A percentile compares a stretch with the other conserved stretches of the same genome.
Conservation (phyloP, 768 basidiomycete genomes). For the Boletus speciosus region DNA sequence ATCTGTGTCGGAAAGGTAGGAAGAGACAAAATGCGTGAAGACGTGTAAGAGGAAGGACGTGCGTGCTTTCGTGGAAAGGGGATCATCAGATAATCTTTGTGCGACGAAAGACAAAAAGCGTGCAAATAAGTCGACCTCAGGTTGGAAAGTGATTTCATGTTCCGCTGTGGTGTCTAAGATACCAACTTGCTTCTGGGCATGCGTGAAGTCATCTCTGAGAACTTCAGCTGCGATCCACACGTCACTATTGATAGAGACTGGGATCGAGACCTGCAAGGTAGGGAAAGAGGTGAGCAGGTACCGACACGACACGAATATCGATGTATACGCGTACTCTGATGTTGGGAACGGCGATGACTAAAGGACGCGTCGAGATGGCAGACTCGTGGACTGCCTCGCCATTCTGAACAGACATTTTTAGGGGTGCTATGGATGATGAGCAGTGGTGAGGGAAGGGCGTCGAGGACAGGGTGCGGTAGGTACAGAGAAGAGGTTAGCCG, state of each 20-base stretch:
- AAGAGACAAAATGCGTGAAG: constrained; percentile 72
- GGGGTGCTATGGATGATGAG: constrained; percentile 3
- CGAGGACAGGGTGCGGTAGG: neutral
- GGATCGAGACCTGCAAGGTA: constrained; percentile 67
- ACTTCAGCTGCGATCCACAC: constrained; percentile 94
- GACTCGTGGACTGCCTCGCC: constrained; percentile 29
- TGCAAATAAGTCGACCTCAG: constrained; percentile 73
- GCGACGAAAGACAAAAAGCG: constrained; percentile 80
- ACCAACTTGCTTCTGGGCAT: constrained; percentile 58
- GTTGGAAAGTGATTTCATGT: constrained; percentile 55
- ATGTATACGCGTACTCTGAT: constrained; percentile 33
- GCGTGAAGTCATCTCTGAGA: constrained; percentile 82
- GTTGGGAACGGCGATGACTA: constrained; percentile 31
- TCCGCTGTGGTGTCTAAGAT: constrained; percentile 51
- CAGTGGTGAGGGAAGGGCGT: neutral
- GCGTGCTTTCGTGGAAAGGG: constrained; percentile 50
- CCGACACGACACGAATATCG: constrained; percentile 1
- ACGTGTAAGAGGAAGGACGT: constrained; percentile 68
- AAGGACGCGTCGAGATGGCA: constrained; percentile 35
- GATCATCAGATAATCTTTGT: constrained; percentile 53
- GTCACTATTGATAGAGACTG: constrained; percentile 74
- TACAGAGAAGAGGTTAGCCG: constrained; percentile 4
- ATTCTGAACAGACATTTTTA: constrained; percentile 33
- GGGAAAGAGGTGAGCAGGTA: constrained; percentile 1
- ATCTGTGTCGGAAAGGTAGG: constrained; percentile 70